phyloP scores from a whole-genome alignment of 306 rosid species.

The Ziziphus jujuba region DNA sequence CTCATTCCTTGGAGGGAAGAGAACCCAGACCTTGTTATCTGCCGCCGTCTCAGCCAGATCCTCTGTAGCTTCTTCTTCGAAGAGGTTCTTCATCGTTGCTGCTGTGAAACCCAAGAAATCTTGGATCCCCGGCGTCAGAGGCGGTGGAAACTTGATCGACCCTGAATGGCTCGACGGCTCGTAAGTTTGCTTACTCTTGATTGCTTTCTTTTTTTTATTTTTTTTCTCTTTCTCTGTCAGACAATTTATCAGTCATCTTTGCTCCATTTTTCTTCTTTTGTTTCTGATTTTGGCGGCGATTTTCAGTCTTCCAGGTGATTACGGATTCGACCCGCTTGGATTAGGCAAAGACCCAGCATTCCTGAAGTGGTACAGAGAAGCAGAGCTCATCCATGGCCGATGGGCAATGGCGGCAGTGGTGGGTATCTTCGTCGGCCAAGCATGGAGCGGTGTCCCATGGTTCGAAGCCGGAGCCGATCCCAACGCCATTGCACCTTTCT shows the following conservation, averaged over 20 bases:
- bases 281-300: background rate
- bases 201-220: too few relatives aligned
- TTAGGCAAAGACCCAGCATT: conserved; percentile 91
- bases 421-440: conserved; percentile 93
- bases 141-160: conserved; percentile 67
- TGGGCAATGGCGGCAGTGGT: conserved; percentile 98
- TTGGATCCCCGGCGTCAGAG: conserved; percentile 69
- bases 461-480: conserved; percentile 96
- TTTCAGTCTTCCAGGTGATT: conserved; percentile 92
- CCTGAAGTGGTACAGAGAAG: conserved; percentile 98
- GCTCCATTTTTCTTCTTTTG: too few relatives aligned
- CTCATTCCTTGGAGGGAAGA: conserved; percentile 76
- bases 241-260: too few relatives aligned
- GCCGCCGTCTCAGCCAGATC: conserved; percentile 38
- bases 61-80: conserved; percentile 46
- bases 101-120: conserved; percentile 71
- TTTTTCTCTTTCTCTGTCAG: too few relatives aligned
- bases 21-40: conserved; percentile 59
- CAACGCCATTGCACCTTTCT: conserved; percentile 87
- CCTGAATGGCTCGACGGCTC: conserved; percentile 99
- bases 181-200: conserved; percentile 62
- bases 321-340: conserved; percentile 92
- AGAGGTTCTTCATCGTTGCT: conserved; percentile 47
- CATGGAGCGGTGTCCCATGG: conserved; percentile 99
- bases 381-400: conserved; percentile 96